Percentiles rank a stretch among this genome's conserved stretches.
These are phyloP conservation scores for Trypanosomatidae sp. DNA, from an alignment of 208 protist genomes.

Conservation along the genomic window DNA sequence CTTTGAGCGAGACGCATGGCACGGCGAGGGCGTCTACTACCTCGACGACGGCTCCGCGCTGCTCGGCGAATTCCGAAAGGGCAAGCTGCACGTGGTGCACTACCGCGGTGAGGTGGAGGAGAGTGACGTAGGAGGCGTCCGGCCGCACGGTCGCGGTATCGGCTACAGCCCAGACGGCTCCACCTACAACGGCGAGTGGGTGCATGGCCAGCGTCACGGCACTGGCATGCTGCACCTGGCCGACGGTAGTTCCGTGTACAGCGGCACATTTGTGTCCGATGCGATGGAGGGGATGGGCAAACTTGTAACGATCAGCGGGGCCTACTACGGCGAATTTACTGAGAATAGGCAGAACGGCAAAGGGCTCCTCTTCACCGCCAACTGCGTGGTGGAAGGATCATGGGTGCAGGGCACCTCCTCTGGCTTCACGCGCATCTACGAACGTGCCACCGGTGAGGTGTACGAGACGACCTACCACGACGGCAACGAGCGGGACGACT, in stretches of 20 bases:
- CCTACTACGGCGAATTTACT: constrained; percentile 73
- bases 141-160: constrained; percentile 62
- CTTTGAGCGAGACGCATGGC: constrained; percentile 62
- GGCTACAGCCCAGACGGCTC: constrained; percentile 34
- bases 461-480: constrained; percentile 76
- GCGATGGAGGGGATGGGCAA: constrained; percentile 68
- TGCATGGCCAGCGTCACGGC: constrained; percentile 65
- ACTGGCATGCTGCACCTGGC: constrained; percentile 60
- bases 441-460: constrained; percentile 43
- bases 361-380: constrained; percentile 47
- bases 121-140: constrained; percentile 19
- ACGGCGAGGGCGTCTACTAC: constrained; percentile 64
- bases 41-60: constrained; percentile 67
- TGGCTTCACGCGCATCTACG: constrained; percentile 63
- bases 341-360: constrained; percentile 65
- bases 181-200: constrained; percentile 89
- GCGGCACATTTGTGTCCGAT: constrained; percentile 61
- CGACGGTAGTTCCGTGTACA: constrained; percentile 59
- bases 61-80: constrained; percentile 53
- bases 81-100: constrained; percentile 32
- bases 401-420: constrained; percentile 50
- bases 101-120: constrained; percentile 83
- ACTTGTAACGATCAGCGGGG: constrained; percentile 43
- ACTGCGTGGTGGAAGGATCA: constrained; percentile 47
- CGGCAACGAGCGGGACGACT: constrained; percentile 87